Conservation (phyloP, 1,284 basidiomycete genomes). For the Leccinum subrobustum region DNA sequence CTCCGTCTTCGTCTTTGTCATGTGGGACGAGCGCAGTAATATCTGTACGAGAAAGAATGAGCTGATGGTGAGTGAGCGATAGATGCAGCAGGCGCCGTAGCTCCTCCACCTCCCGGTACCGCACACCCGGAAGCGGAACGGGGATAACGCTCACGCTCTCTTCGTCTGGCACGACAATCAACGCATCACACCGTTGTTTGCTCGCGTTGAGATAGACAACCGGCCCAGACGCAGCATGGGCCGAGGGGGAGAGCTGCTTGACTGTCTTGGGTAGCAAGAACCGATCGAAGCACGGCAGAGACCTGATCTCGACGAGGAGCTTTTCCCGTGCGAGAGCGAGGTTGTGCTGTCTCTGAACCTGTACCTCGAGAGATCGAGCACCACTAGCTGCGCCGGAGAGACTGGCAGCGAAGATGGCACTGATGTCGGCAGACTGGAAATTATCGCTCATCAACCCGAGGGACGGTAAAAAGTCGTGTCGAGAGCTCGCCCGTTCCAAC, state of each 20-base stretch:
- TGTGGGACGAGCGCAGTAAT: neutral
- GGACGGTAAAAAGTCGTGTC: neutral
- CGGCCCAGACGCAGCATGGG: neutral
- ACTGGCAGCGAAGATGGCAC: neutral
- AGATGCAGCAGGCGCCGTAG: neutral
- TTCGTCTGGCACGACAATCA: neutral
- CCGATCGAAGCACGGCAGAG: neutral
- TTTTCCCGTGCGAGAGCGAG: neutral
- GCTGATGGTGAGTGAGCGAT: neutral
- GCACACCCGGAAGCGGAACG: neutral
- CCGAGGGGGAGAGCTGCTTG: neutral
- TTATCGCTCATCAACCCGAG: neutral
- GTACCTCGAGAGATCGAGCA: neutral
- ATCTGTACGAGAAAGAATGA: neutral
- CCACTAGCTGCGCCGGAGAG: neutral
- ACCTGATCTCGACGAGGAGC: neutral
- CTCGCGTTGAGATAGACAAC: neutral
- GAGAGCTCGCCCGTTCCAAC: neutral
- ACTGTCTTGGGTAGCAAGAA: neutral
- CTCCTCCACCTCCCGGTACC: neutral
- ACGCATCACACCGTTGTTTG: neutral
- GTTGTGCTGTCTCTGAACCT: neutral
- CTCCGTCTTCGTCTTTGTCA: neutral
- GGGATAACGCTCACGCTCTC: neutral
- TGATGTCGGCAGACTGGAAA: neutral